Evolutionary conservation across 2,329 filamentous ascomycete species (phyloP).

Genomic region (Celoporthe dispersa): DNA sequence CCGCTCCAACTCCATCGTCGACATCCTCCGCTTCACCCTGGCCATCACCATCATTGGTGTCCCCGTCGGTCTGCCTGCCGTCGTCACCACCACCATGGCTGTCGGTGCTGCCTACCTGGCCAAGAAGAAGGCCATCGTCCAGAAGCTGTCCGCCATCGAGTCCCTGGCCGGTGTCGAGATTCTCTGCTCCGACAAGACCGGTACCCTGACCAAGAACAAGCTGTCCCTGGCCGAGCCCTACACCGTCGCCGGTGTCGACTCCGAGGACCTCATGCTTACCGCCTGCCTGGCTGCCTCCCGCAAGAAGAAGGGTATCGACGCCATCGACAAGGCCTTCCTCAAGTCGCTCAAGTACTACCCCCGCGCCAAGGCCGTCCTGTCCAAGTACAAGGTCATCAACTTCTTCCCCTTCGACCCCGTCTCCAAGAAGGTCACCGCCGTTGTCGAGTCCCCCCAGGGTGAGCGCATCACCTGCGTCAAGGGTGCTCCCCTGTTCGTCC

Average conservation of each 20-base stretch:
- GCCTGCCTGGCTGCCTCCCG: conserved; percentile 87
- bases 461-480: conserved; percentile 89
- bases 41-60: conserved; percentile 92
- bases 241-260: conserved; percentile 79
- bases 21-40: conserved; percentile 82
- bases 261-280: conserved; percentile 89
- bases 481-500: conserved; percentile 84
- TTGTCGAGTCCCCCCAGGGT: conserved; percentile 82
- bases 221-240: conserved; percentile 85
- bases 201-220: conserved; percentile 94
- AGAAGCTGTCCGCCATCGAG: conserved; percentile 91
- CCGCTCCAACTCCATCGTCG: conserved; percentile 78
- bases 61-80: conserved; percentile 88
- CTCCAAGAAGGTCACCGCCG: conserved; percentile 87
- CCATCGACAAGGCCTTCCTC: conserved; percentile 93
- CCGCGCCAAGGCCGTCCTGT: conserved; percentile 76
- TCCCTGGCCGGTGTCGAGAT: conserved; percentile 92
- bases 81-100: conserved; percentile 94
- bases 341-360: conserved; percentile 85
- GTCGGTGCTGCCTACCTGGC: conserved; percentile 90
- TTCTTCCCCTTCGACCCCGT: conserved; percentile 92
- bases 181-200: conserved; percentile 93
- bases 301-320: conserved; percentile 95
- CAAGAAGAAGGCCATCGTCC: conserved; percentile 91
- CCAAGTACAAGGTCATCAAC: conserved; percentile 82